A percentile compares a stretch with the other conserved stretches of the same genome.
These are phyloP conservation scores for Colletotrichum chlorophyti DNA, from an alignment of 2,329 filamentous ascomycete genomes.

Conservation along the genomic window DNA sequence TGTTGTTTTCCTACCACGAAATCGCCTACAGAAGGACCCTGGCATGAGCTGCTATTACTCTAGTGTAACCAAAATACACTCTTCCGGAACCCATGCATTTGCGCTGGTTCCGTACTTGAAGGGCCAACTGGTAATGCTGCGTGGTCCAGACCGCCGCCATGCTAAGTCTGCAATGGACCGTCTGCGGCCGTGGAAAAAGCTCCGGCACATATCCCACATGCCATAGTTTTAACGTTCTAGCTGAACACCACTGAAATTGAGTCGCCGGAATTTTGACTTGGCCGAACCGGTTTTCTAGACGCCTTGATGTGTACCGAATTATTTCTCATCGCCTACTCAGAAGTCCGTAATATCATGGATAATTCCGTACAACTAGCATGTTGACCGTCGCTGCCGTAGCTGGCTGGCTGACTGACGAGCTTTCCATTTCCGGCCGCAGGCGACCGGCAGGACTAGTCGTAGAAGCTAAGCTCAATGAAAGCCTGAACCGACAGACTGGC, in stretches of 20 bases:
- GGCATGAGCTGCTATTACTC: too few species aligned
- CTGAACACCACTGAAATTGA: too few species aligned
- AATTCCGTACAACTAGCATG: too few species aligned
- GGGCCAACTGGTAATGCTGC: background rate
- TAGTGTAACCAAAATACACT: background rate
- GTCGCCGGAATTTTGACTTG: too few species aligned
- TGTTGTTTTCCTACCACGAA: too few species aligned
- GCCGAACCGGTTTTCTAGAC: too few species aligned
- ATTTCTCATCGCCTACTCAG: too few species aligned
- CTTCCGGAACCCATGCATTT: background rate
- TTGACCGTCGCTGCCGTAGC: too few species aligned
- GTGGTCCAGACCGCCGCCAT: constrained; percentile 10
- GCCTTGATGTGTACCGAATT: too few species aligned
- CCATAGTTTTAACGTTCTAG: too few species aligned
- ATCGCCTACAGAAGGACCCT: background rate
- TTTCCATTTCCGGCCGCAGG: background rate
- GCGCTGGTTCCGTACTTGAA: background rate
- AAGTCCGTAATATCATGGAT: too few species aligned
- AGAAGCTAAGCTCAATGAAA: background rate
- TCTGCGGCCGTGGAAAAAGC: constrained; percentile 1
- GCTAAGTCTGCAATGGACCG: background rate
- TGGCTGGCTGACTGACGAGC: background rate
- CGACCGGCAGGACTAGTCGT: background rate
- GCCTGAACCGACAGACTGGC: constrained; percentile 17
- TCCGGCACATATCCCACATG: too few species aligned